Evolutionary conservation across 2,329 filamentous ascomycete genomes (phyloP), one percentile per base, ranked within the genome.

Genomic region (Ophiostoma sp.): DNA sequence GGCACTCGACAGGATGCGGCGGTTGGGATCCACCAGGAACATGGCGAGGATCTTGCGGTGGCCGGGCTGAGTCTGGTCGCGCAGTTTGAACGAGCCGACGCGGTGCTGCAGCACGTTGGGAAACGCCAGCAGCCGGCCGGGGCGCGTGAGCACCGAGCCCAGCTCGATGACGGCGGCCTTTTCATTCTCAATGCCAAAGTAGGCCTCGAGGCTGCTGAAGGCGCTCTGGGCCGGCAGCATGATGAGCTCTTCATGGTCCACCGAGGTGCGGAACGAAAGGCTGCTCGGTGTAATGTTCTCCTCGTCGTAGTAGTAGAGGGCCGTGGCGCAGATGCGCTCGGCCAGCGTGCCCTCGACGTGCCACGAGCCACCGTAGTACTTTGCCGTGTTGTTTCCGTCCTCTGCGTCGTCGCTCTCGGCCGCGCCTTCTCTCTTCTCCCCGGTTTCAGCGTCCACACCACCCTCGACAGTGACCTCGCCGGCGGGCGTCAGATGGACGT

Each of bases 21-120:
- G 72, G 42, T 81, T 73, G 0, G 86, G 86, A 71, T 89, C 85
- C 2, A 89, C 81, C 1, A 89, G 79, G 74, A 83, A 88, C 52
- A 89, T 77, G 0, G 82, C 83, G 0, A 88, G 76, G 67, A 88
- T 82, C 71, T 84, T 82, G 14, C 83, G 77, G 72, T 87, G 82
- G 2, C 86, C 86, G 0, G 83, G 80, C 68, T 80, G 81, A 0
- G 80, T 81, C 0, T 73, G 73, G 70, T 89, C 83, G 41, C 73
- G 73, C 9, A 87, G 78, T 14, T 76, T 70, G 75, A 87, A 86
- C 1, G 82, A 74, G 58, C 80, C 74, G 16, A 87, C 80, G 65
- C 79, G 74, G 73, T 87, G 81, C 73, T 87, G 85, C 69, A 77
- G 72, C 12, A 73, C 71, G 65, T 78, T 78, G 58, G 76, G 76